A percentile compares a stretch with the other conserved stretches of the same genome.
These are phyloP conservation scores for Starmerella vitae DNA, from an alignment of 805 yeast genomes.

Conservation along the genomic window DNA sequence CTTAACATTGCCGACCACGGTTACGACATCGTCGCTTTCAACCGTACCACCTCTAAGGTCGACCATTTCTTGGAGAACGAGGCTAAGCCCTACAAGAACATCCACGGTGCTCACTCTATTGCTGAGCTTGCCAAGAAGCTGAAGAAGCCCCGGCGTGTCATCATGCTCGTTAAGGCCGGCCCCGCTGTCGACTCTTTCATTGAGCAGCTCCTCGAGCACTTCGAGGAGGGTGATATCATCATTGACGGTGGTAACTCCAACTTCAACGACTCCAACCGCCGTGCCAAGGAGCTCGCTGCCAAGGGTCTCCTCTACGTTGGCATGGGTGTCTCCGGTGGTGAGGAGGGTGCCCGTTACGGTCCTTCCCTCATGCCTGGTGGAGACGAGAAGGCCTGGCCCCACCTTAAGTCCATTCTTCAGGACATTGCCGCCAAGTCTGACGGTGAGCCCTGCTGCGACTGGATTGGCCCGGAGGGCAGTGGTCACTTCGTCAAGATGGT, in stretches of 20 bases:
- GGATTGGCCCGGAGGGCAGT: slow-evolving; percentile 99
- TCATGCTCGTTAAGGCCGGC: slow-evolving; percentile 93
- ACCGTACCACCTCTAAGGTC: slow-evolving; percentile 94
- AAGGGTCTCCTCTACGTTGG: slow-evolving; percentile 91
- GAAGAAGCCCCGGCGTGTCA: slow-evolving; percentile 94
- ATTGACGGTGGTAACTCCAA: slow-evolving; percentile 99
- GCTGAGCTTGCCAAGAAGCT: slow-evolving; percentile 75
- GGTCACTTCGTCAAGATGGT: slow-evolving; percentile 99
- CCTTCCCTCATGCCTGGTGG: slow-evolving; percentile 99
- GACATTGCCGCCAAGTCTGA: slow-evolving; percentile 90
- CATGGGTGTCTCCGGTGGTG: slow-evolving; percentile 99
- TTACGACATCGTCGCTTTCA: slow-evolving; percentile 93
- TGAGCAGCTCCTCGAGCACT: slow-evolving; percentile 71
- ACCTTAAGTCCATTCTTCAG: slow-evolving; percentile 92
- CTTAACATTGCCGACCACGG: slow-evolving; percentile 98
- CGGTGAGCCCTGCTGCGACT: slow-evolving; percentile 99
- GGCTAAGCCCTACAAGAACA: slow-evolving; percentile 81
- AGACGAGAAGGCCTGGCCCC: slow-evolving; percentile 95
- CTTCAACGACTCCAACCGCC: slow-evolving; percentile 97
- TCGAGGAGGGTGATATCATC: slow-evolving; percentile 95
- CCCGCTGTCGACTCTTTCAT: slow-evolving; percentile 85
- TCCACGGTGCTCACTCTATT: slow-evolving; percentile 88
- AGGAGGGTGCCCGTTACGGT: slow-evolving; percentile 99
- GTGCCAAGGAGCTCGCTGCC: slow-evolving; percentile 73
- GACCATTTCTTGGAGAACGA: slow-evolving; percentile 86